Base-by-base conservation (phyloP, 2,329 filamentous ascomycete species). In the Chaetomium sp. region DNA sequence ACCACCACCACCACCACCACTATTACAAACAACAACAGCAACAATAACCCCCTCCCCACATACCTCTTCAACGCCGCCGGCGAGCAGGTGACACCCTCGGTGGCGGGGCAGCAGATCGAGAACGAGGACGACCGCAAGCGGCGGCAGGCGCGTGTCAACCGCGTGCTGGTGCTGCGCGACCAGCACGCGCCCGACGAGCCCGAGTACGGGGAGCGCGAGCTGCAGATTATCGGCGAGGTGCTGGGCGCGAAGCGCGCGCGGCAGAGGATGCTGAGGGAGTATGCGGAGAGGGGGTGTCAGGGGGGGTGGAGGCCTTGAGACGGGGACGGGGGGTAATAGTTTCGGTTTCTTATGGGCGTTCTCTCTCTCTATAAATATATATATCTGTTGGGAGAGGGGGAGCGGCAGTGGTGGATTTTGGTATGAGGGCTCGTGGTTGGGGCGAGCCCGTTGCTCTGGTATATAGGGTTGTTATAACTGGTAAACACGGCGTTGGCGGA, bases 31-130 rank as follows among this genome's bases (percentile, higher is more conserved):
- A n/a, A 35, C 53, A 45, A 19, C 50, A 16, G 1, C 56, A 27
- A 19, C 54, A 29, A 29, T 6, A 29, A 29, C 12, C 38, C 56
- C 33, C 65, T 83, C 10, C 84, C 84, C 0, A 67, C 71, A 25
- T 88, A 84, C 70, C 78, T 88, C 0, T 81, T 82, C 59, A 82
- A 86, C 60, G 71, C 75, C 35, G 67, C 80, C 16, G 86, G 85
- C 16, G 76, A 78, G 3, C 85, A 87, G 73, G 80, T 88, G 38
- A 89, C 86, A 6, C 85, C 86, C 0, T 86, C 82, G 13, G 75
- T 88, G 23, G 72, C 72, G n/a, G 75, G 79, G 29, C 84, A 87
- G 72, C 69, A 77, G 60, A 65, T 82, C n/a, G 84, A 87, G 70
- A 80, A 80, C 62, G 71, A 79, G 0, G 70, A 77, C 19, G 81